Base-by-base conservation (phyloP, 1,284 basidiomycete genomes). In the Vanrija pseudolonga region DNA sequence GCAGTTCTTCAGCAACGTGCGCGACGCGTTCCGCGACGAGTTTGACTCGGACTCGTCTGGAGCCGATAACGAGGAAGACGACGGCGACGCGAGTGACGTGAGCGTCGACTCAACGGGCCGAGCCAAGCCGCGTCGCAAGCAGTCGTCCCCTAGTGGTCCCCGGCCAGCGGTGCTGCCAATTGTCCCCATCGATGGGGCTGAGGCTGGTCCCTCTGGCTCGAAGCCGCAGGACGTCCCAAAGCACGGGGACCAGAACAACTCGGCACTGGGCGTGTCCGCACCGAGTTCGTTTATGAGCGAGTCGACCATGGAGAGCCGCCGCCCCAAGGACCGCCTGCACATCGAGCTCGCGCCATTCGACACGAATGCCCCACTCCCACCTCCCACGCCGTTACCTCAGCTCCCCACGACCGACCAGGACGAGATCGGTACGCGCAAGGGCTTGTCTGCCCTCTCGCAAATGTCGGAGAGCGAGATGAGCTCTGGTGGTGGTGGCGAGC, bases 11-110 rank as follows among this genome's bases (percentile, higher is more conserved):
- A 87, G 90, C 61, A 96, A 90, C 65, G 84, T 97, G 59, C 87
- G 90, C 67, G 93, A 97, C 66, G 94, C 90, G 0, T 90, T 97
- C 65, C 83, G 84, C 56, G 93, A 96, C 66, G 89, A 94, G 62
- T 87, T 86, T 38, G 77, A 78, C 53, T 68, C 82, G 54, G 87
- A 88, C 61, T 86, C 85, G 9, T 87, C 85, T 0, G 90, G 88
- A 63, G 90, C 92, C 63, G 92, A 90, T 20, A 91, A 94, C 62
- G 90, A 95, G 63, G 90, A 72, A 47, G 72, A 76, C 43, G 54
- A 66, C 22, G 65, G 59, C 2, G 55, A 57, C 18, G 44, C 40
- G 47, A 67, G 60, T 20, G 72, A 71, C 17, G 72, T 69, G 28
- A 69, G 64, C 41, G 67, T 59, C 17, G 72, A 71, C 26, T 73